These are phyloP conservation scores for Camellia granthamiana DNA, from an alignment of 148 eudicot species.

Conservation along the genomic window DNA sequence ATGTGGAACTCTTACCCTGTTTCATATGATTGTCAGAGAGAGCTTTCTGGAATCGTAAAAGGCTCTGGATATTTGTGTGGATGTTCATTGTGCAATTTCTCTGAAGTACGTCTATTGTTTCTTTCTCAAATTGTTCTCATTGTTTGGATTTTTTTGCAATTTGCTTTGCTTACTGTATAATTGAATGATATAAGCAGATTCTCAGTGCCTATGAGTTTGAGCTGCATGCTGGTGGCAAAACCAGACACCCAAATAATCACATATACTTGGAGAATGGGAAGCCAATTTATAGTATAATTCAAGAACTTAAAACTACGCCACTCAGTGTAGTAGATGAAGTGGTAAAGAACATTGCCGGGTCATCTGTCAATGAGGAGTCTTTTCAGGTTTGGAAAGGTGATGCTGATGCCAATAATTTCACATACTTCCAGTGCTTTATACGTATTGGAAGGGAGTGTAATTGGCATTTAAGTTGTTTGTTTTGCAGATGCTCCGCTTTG, in stretches of 20 bases:
- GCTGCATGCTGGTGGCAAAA: conserved; percentile 87
- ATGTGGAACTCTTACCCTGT: conserved; percentile 16
- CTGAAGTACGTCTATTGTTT: conserved; percentile 45
- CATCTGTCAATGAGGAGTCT: conserved; percentile 65
- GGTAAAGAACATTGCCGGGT: conserved; percentile 75
- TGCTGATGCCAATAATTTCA: conserved; percentile 4
- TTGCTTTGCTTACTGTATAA: conserved; percentile 9
- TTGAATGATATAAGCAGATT: conserved; percentile 44
- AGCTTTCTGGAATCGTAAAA: conserved; percentile 65
- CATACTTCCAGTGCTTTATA: neutral
- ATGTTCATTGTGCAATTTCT: conserved; percentile 68
- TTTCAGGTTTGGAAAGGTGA: conserved; percentile 81
- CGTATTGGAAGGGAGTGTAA: neutral
- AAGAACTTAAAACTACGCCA: conserved; percentile 72
- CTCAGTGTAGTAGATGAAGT: conserved; percentile 61
- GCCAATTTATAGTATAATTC: conserved; percentile 80
- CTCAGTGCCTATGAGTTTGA: conserved; percentile 96
- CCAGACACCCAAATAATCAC: conserved; percentile 94
- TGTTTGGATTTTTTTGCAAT: neutral
- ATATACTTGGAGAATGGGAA: conserved; percentile 90
- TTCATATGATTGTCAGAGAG: conserved; percentile 42
- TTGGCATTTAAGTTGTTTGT: neutral
- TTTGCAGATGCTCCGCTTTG: neutral
- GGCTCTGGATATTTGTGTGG: conserved; percentile 84
- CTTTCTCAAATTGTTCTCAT: conserved; percentile 4